Base-by-base conservation (phyloP, 176 grass and related monocot species). In the Cenchrus americanus region DNA sequence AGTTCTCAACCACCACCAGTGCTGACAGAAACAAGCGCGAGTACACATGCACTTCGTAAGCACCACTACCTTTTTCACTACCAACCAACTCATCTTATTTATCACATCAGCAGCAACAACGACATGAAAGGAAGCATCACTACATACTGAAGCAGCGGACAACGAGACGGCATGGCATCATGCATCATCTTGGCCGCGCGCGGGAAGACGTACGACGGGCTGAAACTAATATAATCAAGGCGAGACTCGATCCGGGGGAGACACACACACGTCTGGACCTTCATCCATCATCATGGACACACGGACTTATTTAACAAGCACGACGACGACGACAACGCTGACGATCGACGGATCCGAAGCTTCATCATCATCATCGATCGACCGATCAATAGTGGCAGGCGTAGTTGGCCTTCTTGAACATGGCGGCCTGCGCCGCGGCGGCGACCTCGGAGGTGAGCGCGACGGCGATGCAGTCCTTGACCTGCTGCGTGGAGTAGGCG, bases 331-430 rank as follows among this genome's bases (percentile, higher is more conserved):
- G 10, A 51, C 14, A 3, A 23, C 21, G 57, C 55, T 57, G 53
- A 21, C 5, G 53, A 18, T 3, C 0, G 4, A 7, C 6, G 19
- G 5, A 19, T 15, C 0, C 4, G 6, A 58, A 58, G 55, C 55
- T 23, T 19, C 54, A 19, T 21, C 18, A 1, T 60, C 43, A 8
- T 58, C 55, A 4, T 55, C 34, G 34, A 37, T 37, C 34, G 5
- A 18, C 18, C 14, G 14, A 54, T 44, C 59, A 85, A 88, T 89
- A 87, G 46, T 72, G 79, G 83, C 96, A 92, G 7, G 88, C 91
- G 87, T 92, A n/a, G 79, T 90, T 98, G 62, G 96, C 93, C 66
- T 86, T 83, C 71, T 87, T 91, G 91, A 98, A 88, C 73, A 93
- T 5, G 78, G 89, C 89, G 44, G 93, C 96, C 85, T 95, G 93